Base-by-base conservation (phyloP, 1,284 basidiomycete genomes). In the Puccinia horiana region DNA sequence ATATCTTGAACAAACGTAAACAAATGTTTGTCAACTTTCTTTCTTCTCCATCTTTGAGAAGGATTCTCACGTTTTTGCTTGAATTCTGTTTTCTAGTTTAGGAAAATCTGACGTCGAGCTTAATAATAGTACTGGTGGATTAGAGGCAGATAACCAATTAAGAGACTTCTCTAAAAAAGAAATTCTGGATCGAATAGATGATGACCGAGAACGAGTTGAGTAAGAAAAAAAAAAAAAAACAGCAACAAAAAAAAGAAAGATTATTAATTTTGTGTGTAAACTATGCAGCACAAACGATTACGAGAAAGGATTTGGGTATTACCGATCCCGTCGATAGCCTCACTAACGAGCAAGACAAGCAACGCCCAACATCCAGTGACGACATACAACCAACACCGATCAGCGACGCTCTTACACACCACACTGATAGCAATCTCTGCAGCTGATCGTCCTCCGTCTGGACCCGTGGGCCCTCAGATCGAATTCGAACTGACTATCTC, bases 301-400 rank as follows among this genome's bases (percentile, higher is more conserved):
- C 76, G 85, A 4, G 85, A 85, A 58, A 29, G 83, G 35, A 70
- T 82, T 1, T 85, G 85, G 85, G 84, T 85, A 42, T 56, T 85
- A 12, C 85, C 85, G 0, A 83, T 83, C 26, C 84, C 83, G 0
- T 81, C 83, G 2, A 83, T 83, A 37, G 56, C 44, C 1, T 49
- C 63, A n/a, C 56, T 72, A 29, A 52, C 54, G 26, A 42, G 56
- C 5, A 54, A 65, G 65, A 11, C 29, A 11, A n/a, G n/a, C 11
- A 35, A 14, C 14, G 32, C 8, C 3, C 9, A n/a, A 16, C 56
- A 77, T 29, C 56, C 37, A 5, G 32, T 37, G 40, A 6, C 76
- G 42, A 37, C 52, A 2, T 67, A 63, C 65, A 29, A 23, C n/a
- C 29, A 47, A 9, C 76, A 63, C 42, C 76, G 76, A 6, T 58